These are phyloP conservation scores for Tephrocybe sp. DNA, from an alignment of 768 basidiomycete species.

Conservation along the genomic window DNA sequence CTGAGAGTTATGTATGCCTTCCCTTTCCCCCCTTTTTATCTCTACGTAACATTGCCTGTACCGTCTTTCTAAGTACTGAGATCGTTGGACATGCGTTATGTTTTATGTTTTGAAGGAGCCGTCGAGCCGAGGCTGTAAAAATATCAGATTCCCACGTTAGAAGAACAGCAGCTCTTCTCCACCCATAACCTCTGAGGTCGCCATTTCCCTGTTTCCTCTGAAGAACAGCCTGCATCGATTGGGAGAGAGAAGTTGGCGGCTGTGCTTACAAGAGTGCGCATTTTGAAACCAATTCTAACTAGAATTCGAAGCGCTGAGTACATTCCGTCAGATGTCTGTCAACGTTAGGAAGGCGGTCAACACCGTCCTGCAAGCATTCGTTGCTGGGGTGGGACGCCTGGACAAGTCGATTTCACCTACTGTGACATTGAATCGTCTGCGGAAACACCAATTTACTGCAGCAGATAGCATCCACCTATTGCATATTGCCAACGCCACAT, in stretches of 20 bases:
- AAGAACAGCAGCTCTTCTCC: neutral
- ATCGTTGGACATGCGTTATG: too few relatives aligned
- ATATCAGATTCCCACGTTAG: constrained; percentile 7
- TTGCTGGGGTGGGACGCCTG: constrained; percentile 62
- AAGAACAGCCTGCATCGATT: too few relatives aligned
- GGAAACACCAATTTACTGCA: constrained; percentile 52
- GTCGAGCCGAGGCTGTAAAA: constrained; percentile 2
- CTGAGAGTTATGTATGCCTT: constrained; percentile 2
- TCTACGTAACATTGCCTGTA: neutral
- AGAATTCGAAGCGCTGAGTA: neutral
- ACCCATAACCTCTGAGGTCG: neutral
- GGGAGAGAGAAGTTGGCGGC: too few relatives aligned
- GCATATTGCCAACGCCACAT: constrained; percentile 58
- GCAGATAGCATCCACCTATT: constrained; percentile 65
- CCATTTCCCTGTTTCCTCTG: too few relatives aligned
- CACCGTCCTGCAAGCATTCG: constrained; percentile 43
- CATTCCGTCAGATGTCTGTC: constrained; percentile 10
- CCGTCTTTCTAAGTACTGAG: too few relatives aligned
- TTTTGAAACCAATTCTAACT: neutral
- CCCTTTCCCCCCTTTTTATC: neutral
- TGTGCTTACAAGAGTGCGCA: too few relatives aligned
- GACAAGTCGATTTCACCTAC: constrained; percentile 77
- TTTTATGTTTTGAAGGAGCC: neutral
- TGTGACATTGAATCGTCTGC: constrained; percentile 61
- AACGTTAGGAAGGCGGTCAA: constrained; percentile 22